Evolutionary conservation across 176 grass and related monocot genomes (phyloP).

Genomic region (Paspalum notatum): DNA sequence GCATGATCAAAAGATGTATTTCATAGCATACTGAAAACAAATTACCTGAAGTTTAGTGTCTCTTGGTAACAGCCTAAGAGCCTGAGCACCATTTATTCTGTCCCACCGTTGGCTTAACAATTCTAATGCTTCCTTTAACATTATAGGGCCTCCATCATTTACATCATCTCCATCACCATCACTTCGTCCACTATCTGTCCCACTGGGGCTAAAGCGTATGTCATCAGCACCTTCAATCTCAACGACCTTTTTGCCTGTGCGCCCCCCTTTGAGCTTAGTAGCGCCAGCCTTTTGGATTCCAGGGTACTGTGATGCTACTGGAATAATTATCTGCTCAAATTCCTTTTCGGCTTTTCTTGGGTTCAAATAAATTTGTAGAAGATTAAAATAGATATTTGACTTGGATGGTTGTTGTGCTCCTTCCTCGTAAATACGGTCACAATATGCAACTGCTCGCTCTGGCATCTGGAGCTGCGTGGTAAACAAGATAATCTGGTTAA

Average conservation of each 20-base stretch:
- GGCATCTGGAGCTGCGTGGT: constrained; percentile 72
- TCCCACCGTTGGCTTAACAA: constrained; percentile 96
- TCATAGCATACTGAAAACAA: constrained; percentile 23
- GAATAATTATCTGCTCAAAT: constrained; percentile 66
- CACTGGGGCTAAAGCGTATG: constrained; percentile 58
- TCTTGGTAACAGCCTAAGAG: constrained; percentile 90
- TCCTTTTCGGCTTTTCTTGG: constrained; percentile 77
- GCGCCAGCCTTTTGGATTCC: constrained; percentile 55
- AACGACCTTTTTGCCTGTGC: constrained; percentile 81
- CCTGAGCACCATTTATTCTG: constrained; percentile 97
- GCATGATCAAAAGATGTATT: constrained; percentile 24
- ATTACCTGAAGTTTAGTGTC: constrained; percentile 94
- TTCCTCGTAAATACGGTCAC: constrained; percentile 91
- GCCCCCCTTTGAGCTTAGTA: constrained; percentile 62
- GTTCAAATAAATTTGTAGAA: constrained; percentile 97
- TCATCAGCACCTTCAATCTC: constrained; percentile 92
- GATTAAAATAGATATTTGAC: constrained; percentile 94
- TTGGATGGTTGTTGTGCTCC: constrained; percentile 69
- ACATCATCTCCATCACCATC: constrained; percentile 92
- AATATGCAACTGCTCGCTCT: constrained; percentile 85
- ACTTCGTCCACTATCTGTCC: constrained; percentile 92
- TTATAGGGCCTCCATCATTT: constrained; percentile 75
- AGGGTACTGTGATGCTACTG: constrained; percentile 69
- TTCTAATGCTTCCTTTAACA: constrained; percentile 95
- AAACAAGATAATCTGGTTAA: constrained; percentile 30